These are phyloP conservation scores for Haberlea rhodopensis DNA, from an alignment of 257 asterid species.

Conservation along the genomic window DNA sequence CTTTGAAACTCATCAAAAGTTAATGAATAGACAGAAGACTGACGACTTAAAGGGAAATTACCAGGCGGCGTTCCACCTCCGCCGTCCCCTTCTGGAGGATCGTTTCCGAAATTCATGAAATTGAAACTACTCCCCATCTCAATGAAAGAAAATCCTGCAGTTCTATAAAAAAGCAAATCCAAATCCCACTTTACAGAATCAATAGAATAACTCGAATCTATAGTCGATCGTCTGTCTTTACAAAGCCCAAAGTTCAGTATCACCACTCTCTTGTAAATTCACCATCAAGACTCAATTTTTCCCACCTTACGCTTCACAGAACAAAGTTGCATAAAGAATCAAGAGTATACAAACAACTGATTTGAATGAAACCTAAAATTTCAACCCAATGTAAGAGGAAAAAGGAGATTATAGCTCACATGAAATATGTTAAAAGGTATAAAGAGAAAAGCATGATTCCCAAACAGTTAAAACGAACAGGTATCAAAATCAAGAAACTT, in stretches of 20 bases:
- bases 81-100: conserved; percentile 36
- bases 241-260: background rate
- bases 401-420: background rate
- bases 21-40: conserved; percentile 70
- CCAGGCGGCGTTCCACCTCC: conserved; percentile 43
- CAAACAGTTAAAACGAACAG: background rate
- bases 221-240: background rate
- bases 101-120: conserved; percentile 60
- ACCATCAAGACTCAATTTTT: background rate
- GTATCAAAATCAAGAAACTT: background rate
- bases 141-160: conserved; percentile 16
- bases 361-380: too few relatives aligned
- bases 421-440: background rate
- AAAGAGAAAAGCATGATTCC: background rate
- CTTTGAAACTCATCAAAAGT: conserved; percentile 90
- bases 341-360: background rate
- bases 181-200: conserved; percentile 34
- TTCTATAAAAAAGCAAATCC: conserved; percentile 21
- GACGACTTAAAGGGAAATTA: conserved; percentile 48
- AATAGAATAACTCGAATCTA: conserved; percentile 15
- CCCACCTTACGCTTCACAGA: background rate
- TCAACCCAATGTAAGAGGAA: background rate
- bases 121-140: conserved; percentile 64
- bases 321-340: background rate
- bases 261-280: background rate